These are phyloP conservation scores for Pyrenopolyporus hunteri DNA, from an alignment of 495 filamentous ascomycete species.

Conservation along the genomic window DNA sequence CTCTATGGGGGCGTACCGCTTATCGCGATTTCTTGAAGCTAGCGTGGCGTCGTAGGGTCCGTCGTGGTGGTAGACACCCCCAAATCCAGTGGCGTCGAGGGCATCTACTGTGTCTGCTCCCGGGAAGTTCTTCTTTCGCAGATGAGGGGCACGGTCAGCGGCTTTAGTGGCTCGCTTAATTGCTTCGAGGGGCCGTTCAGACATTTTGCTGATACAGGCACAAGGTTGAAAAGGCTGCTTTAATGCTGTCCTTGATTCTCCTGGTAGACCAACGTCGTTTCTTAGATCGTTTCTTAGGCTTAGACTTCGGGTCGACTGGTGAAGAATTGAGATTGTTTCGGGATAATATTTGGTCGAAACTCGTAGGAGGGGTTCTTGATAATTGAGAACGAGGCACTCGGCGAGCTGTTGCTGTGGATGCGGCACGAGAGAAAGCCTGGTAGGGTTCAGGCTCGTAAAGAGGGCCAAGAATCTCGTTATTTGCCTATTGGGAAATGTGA, in stretches of 20 bases:
- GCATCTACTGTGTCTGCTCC: slow-evolving; percentile 80
- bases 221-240: neutral
- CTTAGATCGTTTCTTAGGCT: neutral
- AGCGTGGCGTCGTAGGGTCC: slow-evolving; percentile 90
- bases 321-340: neutral
- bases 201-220: slow-evolving; percentile 59
- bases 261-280: neutral
- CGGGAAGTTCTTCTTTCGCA: slow-evolving; percentile 66
- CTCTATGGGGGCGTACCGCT: slow-evolving; percentile 71
- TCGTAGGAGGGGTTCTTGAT: too few species aligned
- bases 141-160: slow-evolving; percentile 67
- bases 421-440: neutral
- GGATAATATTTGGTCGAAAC: too few species aligned
- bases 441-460: slow-evolving; percentile 13
- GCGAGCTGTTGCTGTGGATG: neutral
- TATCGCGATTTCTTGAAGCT: slow-evolving; percentile 69
- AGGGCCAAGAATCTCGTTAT: slow-evolving; percentile 13
- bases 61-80: slow-evolving; percentile 80
- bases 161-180: slow-evolving; percentile 62
- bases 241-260: neutral
- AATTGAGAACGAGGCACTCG: too few species aligned
- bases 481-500: slow-evolving; percentile 10
- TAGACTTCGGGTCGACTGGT: neutral
- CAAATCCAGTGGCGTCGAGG: slow-evolving; percentile 66
- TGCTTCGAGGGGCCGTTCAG: slow-evolving; percentile 66